Evolutionary conservation across 495 filamentous ascomycete genomes (phyloP).

Genomic region (Hyaloscypha finlandica): DNA sequence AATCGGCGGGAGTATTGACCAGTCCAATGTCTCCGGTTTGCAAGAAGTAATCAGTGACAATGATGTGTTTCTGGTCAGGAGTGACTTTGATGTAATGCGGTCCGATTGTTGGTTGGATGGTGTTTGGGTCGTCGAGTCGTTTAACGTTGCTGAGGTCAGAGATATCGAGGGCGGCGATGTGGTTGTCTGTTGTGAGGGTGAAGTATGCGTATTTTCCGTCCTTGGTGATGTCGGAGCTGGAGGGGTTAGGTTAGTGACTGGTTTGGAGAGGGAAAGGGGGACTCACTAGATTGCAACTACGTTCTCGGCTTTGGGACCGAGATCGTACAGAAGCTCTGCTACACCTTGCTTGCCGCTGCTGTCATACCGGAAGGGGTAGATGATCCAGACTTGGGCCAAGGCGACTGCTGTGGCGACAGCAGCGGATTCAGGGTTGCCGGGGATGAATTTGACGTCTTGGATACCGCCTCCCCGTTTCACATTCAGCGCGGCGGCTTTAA

Average conservation of each 20-base stretch:
- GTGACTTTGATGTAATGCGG: slow-evolving; percentile 67
- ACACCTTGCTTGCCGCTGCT: slow-evolving; percentile 55
- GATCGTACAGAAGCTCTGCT: slow-evolving; percentile 58
- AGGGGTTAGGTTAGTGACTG: not conserved
- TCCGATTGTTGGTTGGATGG: slow-evolving; percentile 58
- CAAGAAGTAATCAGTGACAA: slow-evolving; percentile 67
- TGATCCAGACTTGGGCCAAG: slow-evolving; percentile 64
- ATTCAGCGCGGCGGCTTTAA: not conserved
- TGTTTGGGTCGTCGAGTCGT: slow-evolving; percentile 60
- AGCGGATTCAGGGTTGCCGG: slow-evolving; percentile 58
- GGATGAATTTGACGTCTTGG: slow-evolving; percentile 68
- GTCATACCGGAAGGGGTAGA: slow-evolving; percentile 60
- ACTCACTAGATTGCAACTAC: slow-evolving; percentile 58
- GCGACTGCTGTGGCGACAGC: slow-evolving; percentile 64
- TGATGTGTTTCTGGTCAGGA: slow-evolving; percentile 62
- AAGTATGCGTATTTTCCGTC: slow-evolving; percentile 62
- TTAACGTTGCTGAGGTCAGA: slow-evolving; percentile 59
- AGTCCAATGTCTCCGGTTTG: slow-evolving; percentile 62
- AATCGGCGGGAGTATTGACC: slow-evolving; percentile 64
- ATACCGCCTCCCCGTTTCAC: slow-evolving; percentile 50
- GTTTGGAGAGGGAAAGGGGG: not conserved
- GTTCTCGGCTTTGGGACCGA: slow-evolving; percentile 57
- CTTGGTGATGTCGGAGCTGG: slow-evolving; percentile 56
- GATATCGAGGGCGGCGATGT: slow-evolving; percentile 66
- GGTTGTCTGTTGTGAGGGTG: slow-evolving; percentile 62